Conservation (phyloP, 805 yeast species). For the Suhomyces faveliae region DNA sequence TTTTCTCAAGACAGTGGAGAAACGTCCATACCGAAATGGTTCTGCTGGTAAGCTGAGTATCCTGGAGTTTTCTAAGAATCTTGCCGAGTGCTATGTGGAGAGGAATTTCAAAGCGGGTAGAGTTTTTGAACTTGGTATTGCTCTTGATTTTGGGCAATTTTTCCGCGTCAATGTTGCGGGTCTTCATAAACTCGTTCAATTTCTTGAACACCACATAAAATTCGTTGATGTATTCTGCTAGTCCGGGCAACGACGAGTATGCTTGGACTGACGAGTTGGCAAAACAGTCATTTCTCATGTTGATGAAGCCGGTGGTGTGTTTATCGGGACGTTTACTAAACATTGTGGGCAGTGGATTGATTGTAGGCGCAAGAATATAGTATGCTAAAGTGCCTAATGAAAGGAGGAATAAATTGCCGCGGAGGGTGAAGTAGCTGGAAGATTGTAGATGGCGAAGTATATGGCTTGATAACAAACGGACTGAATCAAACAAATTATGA, state of each 20-base stretch:
- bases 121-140: slow-evolving; percentile 14
- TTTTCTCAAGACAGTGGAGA: slow-evolving; percentile 65
- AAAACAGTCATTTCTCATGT: slow-evolving; percentile 85
- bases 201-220: slow-evolving; percentile 30
- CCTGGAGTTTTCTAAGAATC: slow-evolving; percentile 57
- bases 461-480: no score
- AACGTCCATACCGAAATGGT: slow-evolving; percentile 77
- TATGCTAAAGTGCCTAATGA: slow-evolving; percentile 5
- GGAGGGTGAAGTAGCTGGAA: neutral
- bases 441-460: neutral
- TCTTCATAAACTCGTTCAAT: slow-evolving; percentile 17
- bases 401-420: neutral
- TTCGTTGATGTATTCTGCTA: slow-evolving; percentile 55
- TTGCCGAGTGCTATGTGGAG: slow-evolving; percentile 58
- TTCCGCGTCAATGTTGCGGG: slow-evolving; percentile 18
- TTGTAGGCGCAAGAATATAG: slow-evolving; percentile 15
- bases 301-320: slow-evolving; percentile 78
- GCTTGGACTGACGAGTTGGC: slow-evolving; percentile 90
- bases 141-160: slow-evolving; percentile 11
- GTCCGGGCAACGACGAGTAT: slow-evolving; percentile 56
- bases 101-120: slow-evolving; percentile 37
- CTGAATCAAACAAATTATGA: no score
- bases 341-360: slow-evolving; percentile 21
- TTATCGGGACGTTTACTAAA: slow-evolving; percentile 62
- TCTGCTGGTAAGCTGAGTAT: slow-evolving; percentile 51